Evolutionary conservation across 108 stramenopile genomes (phyloP), one percentile per base, ranked within the genome.

Genomic region (Cyclotella atomus): DNA sequence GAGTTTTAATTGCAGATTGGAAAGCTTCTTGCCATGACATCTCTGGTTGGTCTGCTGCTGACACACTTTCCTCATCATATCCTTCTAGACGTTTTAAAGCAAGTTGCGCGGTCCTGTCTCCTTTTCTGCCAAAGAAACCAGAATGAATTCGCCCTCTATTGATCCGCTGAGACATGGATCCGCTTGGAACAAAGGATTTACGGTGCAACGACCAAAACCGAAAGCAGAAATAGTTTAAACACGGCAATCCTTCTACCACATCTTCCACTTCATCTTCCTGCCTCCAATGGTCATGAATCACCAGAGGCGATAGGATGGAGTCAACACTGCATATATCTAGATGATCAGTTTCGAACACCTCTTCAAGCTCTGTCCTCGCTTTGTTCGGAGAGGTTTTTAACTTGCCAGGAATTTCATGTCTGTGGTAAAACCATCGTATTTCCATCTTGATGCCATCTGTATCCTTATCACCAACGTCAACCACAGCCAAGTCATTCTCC

Each of bases 281-380:
- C 41, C 36, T 65, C 21, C 0, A 35, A 17, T 49, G 41, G 28
- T 72, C 47, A 46, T 73, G 62, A 10, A 94, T 28, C 12, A 47
- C 49, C 20, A 81, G 64, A 15, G 89, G 90, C 16, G 80, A 75
- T 20, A 95, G 65, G 59, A 95, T 71, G 21, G 60, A 73, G 14
- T 70, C 74, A 25, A 83, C 84, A 33, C 66, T 53, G 20, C 89
- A 68, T 20, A 64, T 52, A 46, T 86, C 84, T 29, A 85, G 60
- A 54, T 93, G 85, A 71, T 95, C 94, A 20, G 84, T 93, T 53
- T 95, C 94, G 56, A 91, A 83, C 9, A 95, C 80, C 73, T 95
- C 94, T 8, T 86, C 83, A 15, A 83, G 36, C 7, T 71, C 68
- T 23, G 15, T 61, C 29, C 57, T 38, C 29, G 36, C 35, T 30